These are phyloP conservation scores for Fusarium hainanense DNA, from an alignment of 2,329 filamentous ascomycete genomes.

Conservation along the genomic window DNA sequence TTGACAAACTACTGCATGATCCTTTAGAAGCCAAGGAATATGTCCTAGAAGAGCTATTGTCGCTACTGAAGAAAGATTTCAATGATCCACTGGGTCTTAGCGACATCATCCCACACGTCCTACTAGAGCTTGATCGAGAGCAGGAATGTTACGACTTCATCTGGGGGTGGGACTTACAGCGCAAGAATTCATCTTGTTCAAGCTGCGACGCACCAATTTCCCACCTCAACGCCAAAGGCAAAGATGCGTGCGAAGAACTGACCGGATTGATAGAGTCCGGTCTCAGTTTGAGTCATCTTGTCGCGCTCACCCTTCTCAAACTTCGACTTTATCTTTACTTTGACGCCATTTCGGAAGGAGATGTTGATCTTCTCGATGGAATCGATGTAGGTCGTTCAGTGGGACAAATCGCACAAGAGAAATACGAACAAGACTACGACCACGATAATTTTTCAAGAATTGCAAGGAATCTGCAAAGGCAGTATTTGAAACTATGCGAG, in stretches of 20 bases:
- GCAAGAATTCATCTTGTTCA: too few species aligned
- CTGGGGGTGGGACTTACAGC: too few species aligned
- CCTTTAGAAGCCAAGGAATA: neutral
- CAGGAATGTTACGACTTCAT: neutral
- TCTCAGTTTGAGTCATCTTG: neutral
- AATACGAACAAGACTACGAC: neutral
- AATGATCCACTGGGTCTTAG: neutral
- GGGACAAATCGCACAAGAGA: neutral
- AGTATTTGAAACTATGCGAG: neutral
- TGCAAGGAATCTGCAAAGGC: rapidly evolving
- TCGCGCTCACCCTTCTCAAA: neutral
- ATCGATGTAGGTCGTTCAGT: too few species aligned
- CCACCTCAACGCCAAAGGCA: too few species aligned
- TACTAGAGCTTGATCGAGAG: neutral
- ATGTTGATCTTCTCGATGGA: too few species aligned
- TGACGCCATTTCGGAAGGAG: too few species aligned
- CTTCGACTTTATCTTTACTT: neutral
- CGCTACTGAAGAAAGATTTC: neutral
- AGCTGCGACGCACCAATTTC: too few species aligned
- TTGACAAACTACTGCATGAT: neutral
- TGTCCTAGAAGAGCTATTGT: neutral
- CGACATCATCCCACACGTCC: neutral
- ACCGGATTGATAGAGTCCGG: neutral
- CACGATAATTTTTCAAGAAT: rapidly evolving
- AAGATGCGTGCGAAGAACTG: neutral